Evolutionary conservation across 1,139 yeast species (phyloP).

Genomic region (Arxiozyma slooffiae): DNA sequence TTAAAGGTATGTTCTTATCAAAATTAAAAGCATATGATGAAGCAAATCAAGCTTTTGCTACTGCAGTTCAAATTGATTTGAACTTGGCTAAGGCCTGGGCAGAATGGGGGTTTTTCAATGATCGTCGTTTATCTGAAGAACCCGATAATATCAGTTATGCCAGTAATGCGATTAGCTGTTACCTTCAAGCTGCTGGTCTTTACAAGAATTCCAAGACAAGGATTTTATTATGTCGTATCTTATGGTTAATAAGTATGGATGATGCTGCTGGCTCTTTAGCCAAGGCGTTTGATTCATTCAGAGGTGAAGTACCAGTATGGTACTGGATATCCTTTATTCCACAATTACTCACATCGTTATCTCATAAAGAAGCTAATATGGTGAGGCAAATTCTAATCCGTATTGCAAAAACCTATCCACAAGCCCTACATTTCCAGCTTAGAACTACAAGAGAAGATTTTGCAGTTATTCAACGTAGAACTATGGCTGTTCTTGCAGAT

Average conservation of each 20-base stretch:
- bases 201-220: slow-evolving; percentile 90
- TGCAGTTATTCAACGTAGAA: slow-evolving; percentile 77
- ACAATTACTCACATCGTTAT: slow-evolving; percentile 77
- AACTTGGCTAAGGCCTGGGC: slow-evolving; percentile 98
- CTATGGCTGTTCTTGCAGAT: slow-evolving; percentile 48
- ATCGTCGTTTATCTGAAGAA: slow-evolving; percentile 73
- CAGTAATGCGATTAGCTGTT: slow-evolving; percentile 89
- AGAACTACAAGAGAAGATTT: slow-evolving; percentile 93
- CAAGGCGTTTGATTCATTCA: slow-evolving; percentile 80
- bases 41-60: slow-evolving; percentile 94
- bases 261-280: slow-evolving; percentile 74
- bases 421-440: slow-evolving; percentile 90
- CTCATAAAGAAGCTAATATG: slow-evolving; percentile 82
- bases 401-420: slow-evolving; percentile 94
- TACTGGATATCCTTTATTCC: slow-evolving; percentile 98
- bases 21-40: slow-evolving; percentile 84
- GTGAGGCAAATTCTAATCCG: slow-evolving; percentile 81
- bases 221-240: slow-evolving; percentile 73
- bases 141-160: slow-evolving; percentile 80
- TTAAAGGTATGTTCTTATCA: slow-evolving; percentile 95
- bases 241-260: slow-evolving; percentile 91
- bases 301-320: slow-evolving; percentile 98
- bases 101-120: slow-evolving; percentile 97
- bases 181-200: slow-evolving; percentile 92
- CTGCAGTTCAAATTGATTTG: slow-evolving; percentile 91